Base-by-base conservation (phyloP, 73 alveolate genomes). In the Diophrys sp. region DNA sequence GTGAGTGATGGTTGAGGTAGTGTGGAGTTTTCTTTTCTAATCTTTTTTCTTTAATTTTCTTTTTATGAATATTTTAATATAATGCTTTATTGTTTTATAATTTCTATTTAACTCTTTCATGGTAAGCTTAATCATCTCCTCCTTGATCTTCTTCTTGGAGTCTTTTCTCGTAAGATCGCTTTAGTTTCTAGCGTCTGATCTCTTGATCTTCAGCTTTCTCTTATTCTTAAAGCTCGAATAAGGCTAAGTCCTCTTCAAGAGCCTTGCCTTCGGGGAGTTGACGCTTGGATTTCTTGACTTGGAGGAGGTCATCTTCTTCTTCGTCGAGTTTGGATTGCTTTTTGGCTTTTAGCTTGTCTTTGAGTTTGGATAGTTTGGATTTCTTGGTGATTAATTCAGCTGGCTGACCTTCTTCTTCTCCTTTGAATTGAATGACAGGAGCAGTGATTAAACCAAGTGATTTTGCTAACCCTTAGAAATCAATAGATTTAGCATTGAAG, bases 361-460 rank as follows among this genome's bases (percentile, higher is more conserved):
- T 73, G 56, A 86, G 77, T n/a, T 84, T 87, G 82, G 84, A 78
- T 75, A 74, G 78, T 76, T 88, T 87, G 73, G 73, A 73, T 73
- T 53, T 85, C 78, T 87, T 73, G n/a, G n/a, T n/a, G 0, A 24
- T 14, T 8, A 44, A 44, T 76, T 80, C 67, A 34, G 83, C 56
- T 80, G 78, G 72, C 82, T 84, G 1, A 31, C 79, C 72, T 73
- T 75, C 77, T 29, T 74, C 91, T 77, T 82, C 94, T 31, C 71
- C 88, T 71, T 81, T 82, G 66, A 94, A 72, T 18, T 82, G 78
- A 54, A 97, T 82, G 29, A 89, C 90, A 14, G 99, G 99, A 1
- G 95, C 93, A 56, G 91, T 87, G 14, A 91, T 93, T 11, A 97
- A 85, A 27, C 99, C 99, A 31, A 94, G 87, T 67, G 98, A 84